phyloP scores from a whole-genome alignment of 345 rosid species.

The Melastoma malabathricum region DNA sequence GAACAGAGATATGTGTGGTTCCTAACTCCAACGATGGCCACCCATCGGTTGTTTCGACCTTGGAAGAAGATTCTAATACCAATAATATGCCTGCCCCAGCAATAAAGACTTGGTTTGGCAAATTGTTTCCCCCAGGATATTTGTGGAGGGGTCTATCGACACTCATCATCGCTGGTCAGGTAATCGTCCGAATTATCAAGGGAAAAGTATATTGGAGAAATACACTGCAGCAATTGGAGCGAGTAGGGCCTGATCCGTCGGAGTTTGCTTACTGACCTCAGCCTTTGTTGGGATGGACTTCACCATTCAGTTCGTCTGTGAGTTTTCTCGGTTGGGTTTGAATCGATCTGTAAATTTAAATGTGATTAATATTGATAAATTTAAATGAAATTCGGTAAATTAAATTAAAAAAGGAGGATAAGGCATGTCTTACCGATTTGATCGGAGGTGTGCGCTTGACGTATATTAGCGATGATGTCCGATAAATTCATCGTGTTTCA shows the following conservation, averaged over 20 bases:
- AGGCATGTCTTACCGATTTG: no score
- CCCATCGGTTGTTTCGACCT: conserved; percentile 3
- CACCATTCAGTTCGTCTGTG: conserved; percentile 17
- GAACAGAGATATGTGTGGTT: conserved; percentile 4
- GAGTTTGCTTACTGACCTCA: conserved; percentile 16
- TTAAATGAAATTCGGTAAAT: no score
- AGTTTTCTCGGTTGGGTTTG: conserved; percentile 16
- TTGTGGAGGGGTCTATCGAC: conserved; percentile 18
- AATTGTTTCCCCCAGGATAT: conserved; percentile 15
- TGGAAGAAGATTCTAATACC: conserved; percentile 6
- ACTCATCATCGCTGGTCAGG: conserved; percentile 15
- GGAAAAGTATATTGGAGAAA: conserved; percentile 16
- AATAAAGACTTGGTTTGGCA: conserved; percentile 8
- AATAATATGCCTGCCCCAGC: not conserved
- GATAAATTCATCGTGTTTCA: no score
- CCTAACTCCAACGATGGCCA: conserved; percentile 10
- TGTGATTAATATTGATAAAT: no score
- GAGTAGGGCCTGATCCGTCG: conserved; percentile 18
- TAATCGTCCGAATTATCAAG: conserved; percentile 8
- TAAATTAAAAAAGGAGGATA: no score
- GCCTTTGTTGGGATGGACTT: conserved; percentile 21
- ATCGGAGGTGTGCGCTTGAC: no score
- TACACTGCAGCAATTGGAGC: conserved; percentile 18
- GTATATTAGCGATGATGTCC: no score
- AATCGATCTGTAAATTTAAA: conserved; percentile 14